Evolutionary conservation across 495 filamentous ascomycete species (phyloP).

Genomic region (Penicillium odoratum): DNA sequence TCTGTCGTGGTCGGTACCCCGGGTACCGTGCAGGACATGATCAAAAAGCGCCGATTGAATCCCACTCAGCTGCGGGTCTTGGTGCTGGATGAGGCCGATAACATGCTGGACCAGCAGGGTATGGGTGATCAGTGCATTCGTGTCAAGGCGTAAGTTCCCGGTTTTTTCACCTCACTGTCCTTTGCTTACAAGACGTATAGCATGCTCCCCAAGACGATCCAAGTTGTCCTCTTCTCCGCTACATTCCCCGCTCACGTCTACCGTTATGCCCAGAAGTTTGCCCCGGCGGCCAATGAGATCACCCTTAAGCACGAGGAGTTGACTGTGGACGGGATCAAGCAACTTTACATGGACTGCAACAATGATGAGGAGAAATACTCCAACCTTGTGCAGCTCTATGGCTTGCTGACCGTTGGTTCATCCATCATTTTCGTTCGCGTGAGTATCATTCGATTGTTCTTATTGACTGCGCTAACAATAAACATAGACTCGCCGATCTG

Average conservation of each 20-base stretch:
- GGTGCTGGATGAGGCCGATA: slow-evolving; percentile 91
- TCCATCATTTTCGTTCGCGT: slow-evolving; percentile 98
- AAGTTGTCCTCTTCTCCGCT: slow-evolving; percentile 92
- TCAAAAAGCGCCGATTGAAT: slow-evolving; percentile 69
- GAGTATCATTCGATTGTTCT: slow-evolving; percentile 21
- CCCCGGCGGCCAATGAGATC: slow-evolving; percentile 82
- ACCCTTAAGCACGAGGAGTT: slow-evolving; percentile 87
- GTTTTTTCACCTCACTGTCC: neutral
- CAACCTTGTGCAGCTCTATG: slow-evolving; percentile 86
- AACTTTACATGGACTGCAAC: slow-evolving; percentile 91
- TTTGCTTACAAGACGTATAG: slow-evolving; percentile 39
- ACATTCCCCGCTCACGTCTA: slow-evolving; percentile 89
- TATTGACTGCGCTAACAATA: slow-evolving; percentile 23
- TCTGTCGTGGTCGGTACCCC: slow-evolving; percentile 91
- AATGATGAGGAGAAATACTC: slow-evolving; percentile 80
- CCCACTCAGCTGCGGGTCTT: slow-evolving; percentile 67
- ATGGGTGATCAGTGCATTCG: slow-evolving; percentile 92
- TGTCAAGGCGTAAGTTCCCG: slow-evolving; percentile 69
- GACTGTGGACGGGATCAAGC: slow-evolving; percentile 94
- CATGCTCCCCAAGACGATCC: slow-evolving; percentile 66
- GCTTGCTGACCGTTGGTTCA: slow-evolving; percentile 90
- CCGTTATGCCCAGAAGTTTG: slow-evolving; percentile 73
- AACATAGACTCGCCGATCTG: slow-evolving; percentile 72
- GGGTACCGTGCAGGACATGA: slow-evolving; percentile 85
- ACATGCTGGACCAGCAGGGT: slow-evolving; percentile 93